Evolutionary conservation across 345 rosid genomes (phyloP).

Genomic region (Rhodamnia rubescens): DNA sequence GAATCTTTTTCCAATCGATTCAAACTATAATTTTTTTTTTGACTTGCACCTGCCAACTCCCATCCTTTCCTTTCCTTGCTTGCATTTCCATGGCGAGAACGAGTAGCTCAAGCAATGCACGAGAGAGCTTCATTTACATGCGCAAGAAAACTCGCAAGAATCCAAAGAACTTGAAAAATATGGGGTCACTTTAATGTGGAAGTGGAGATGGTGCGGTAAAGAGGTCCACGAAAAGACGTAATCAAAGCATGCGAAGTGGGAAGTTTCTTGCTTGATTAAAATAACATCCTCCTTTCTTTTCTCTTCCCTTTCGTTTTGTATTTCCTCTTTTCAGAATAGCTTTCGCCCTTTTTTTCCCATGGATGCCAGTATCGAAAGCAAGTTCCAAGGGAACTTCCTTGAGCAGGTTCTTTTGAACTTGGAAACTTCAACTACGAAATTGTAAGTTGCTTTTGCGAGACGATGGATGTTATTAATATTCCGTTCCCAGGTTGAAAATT

Average conservation of each 20-base stretch:
- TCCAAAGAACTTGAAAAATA: neutral
- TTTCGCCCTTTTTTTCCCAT: neutral
- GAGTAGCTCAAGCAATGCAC: neutral
- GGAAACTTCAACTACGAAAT: neutral
- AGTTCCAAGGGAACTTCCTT: neutral
- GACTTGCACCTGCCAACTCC: no score
- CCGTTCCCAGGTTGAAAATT: neutral
- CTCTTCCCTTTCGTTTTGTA: neutral
- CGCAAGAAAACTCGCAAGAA: neutral
- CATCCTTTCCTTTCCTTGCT: neutral
- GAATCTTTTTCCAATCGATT: neutral
- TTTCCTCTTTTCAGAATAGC: neutral
- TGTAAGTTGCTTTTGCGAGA: neutral
- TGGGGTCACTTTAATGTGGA: neutral
- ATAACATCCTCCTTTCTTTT: neutral
- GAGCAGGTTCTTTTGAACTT: neutral
- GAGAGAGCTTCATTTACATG: neutral
- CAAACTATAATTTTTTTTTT: neutral
- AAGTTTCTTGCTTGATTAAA: neutral
- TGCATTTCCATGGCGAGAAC: neutral
- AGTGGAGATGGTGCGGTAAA: neutral
- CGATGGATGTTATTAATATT: neutral
- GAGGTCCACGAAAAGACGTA: neutral
- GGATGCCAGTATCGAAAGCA: neutral
- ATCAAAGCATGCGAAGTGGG: neutral